These are phyloP conservation scores for Talaromyces thailandensis DNA, from an alignment of 495 filamentous ascomycete species.

Conservation along the genomic window DNA sequence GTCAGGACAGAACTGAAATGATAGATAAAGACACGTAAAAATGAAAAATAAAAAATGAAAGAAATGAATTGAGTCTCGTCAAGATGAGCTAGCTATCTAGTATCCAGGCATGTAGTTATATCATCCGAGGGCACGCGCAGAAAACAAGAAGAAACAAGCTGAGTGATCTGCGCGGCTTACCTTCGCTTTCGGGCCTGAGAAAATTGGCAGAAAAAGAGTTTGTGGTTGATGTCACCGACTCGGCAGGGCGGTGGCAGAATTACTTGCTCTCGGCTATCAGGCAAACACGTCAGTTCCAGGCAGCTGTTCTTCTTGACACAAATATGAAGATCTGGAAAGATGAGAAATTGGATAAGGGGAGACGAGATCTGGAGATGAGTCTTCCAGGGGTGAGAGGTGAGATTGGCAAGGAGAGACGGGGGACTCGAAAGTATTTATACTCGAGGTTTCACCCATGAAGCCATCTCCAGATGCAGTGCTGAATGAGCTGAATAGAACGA, in stretches of 20 bases:
- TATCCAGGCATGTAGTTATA: no score
- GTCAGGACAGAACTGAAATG: not conserved
- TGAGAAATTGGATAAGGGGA: not conserved
- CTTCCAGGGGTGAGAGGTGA: no score
- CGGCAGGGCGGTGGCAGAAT: not conserved
- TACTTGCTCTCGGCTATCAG: not conserved
- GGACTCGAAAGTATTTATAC: not conserved
- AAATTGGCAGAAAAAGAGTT: not conserved
- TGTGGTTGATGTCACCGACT: conserved; percentile 1
- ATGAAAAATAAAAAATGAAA: no score
- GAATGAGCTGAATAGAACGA: not conserved
- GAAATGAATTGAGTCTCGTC: not conserved
- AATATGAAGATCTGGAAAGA: not conserved
- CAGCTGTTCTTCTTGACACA: not conserved
- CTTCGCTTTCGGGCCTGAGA: not conserved
- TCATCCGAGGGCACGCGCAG: not conserved
- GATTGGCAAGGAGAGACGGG: not conserved
- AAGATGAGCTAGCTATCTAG: not conserved
- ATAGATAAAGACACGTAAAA: not conserved
- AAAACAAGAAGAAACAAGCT: not conserved
- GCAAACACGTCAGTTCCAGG: not conserved
- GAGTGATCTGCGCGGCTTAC: not conserved
- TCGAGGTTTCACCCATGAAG: not conserved
- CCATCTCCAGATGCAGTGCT: not conserved
- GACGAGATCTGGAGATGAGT: not conserved